These are phyloP conservation scores for Puccinia novopanici DNA, from an alignment of 1,284 basidiomycete genomes.

Conservation along the genomic window DNA sequence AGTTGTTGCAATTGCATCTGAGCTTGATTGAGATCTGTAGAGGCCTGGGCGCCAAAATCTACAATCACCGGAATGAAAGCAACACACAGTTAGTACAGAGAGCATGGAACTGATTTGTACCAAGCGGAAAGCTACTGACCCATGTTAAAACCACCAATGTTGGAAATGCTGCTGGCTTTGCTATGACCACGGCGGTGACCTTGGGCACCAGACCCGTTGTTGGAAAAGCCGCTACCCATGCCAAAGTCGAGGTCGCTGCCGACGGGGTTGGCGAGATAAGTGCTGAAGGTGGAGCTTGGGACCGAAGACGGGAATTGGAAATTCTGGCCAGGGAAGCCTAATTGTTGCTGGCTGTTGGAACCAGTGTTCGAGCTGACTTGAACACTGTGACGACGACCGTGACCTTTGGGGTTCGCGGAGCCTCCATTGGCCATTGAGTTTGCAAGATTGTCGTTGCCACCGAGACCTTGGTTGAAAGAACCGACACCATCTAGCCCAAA, in stretches of 20 bases:
- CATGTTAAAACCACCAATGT: constrained; percentile 51
- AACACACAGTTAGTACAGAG: constrained; percentile 32
- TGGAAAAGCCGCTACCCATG: constrained; percentile 68
- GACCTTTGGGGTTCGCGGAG: constrained; percentile 65
- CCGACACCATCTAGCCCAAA: constrained; percentile 52
- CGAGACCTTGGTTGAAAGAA: constrained; percentile 56
- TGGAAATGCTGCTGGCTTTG: constrained; percentile 47
- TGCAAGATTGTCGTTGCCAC: constrained; percentile 49
- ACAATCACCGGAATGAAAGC: constrained; percentile 14
- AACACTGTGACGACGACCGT: constrained; percentile 89
- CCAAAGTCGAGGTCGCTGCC: constrained; percentile 50
- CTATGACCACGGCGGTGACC: constrained; percentile 56
- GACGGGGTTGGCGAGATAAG: constrained; percentile 21
- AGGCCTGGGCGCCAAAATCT: constrained; percentile 52
- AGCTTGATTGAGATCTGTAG: constrained; percentile 60
- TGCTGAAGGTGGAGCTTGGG: constrained; percentile 54
- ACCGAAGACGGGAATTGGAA: constrained; percentile 57
- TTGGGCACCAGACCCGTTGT: constrained; percentile 67
- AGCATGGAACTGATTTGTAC: constrained; percentile 27
- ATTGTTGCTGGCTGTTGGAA: constrained; percentile 54
- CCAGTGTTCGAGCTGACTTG: constrained; percentile 66
- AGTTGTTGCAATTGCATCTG: constrained; percentile 94
- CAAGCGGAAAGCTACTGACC: background rate
- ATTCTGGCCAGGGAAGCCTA: constrained; percentile 26
- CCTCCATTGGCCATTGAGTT: constrained; percentile 41